These are phyloP conservation scores for Coccomyxa sp. DNA, from an alignment of 139 green algal species.

Conservation along the genomic window DNA sequence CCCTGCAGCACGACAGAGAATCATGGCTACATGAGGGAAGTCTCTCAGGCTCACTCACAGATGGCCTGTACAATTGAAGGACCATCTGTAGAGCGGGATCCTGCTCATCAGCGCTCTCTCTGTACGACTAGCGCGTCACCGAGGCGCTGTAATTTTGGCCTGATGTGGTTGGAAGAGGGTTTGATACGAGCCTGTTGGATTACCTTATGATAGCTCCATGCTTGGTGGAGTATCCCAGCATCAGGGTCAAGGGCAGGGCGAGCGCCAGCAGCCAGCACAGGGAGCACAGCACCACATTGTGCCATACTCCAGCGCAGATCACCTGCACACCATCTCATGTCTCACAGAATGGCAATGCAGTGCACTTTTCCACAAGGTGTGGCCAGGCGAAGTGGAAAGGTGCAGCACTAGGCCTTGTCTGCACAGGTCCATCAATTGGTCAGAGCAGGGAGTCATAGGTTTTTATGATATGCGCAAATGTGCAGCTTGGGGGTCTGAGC, in stretches of 20 bases:
- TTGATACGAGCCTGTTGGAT: too few species aligned
- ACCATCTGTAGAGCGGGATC: too few species aligned
- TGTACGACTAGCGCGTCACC: too few species aligned
- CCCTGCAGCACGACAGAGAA: too few species aligned
- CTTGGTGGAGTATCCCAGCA: constrained; percentile 12
- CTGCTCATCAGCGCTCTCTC: too few species aligned
- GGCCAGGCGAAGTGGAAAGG: too few species aligned
- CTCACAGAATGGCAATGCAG: not conserved
- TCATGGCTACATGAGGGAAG: too few species aligned
- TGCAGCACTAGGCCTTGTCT: not conserved
- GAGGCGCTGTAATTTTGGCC: too few species aligned
- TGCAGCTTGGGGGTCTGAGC: not conserved
- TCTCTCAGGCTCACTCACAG: too few species aligned
- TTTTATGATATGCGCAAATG: not conserved
- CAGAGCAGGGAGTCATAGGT: not conserved
- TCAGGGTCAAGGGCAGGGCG: constrained; percentile 18
- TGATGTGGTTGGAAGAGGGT: too few species aligned
- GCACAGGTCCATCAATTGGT: not conserved
- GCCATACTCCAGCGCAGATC: constrained; percentile 45
- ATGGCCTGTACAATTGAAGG: too few species aligned
- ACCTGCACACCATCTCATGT: constrained; percentile 19
- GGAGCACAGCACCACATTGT: constrained; percentile 36
- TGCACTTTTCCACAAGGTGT: too few species aligned
- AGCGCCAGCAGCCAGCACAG: constrained; percentile 26
- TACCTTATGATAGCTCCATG: constrained; percentile 23